Base-by-base conservation (phyloP, 257 asterid species). In the Scutellaria galericulata region DNA sequence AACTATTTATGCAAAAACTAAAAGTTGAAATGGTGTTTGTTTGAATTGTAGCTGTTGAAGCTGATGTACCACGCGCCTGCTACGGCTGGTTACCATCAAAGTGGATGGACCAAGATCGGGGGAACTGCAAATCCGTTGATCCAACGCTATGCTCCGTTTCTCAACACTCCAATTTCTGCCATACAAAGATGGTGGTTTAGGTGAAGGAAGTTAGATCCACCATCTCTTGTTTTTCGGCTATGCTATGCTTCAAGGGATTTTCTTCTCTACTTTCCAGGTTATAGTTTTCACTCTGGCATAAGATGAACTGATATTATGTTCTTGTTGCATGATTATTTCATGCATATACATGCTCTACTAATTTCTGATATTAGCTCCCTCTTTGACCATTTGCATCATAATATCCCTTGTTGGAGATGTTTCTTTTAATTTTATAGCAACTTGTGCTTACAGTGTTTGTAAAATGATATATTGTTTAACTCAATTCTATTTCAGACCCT, bases 21-120 rank as follows among this genome's bases (percentile, higher is more conserved):
- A 69, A 71, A 10, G 66, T 47, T 71, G 40, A 55, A 31, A 39
- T 9, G 66, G 59, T 51, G 59, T 15, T 68, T 64, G n/a, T 20
- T 41, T 39, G 20, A 37, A 22, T 64, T 65, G 84, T 84, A 93
- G 97, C 89, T 94, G 20, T 76, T 95, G 84, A 92, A 92, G 89
- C 95, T 92, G 50, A 95, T 95, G 97, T 95, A 92, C 80, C 86
- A 88, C 18, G 91, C 97, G 74, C 97, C 97, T n/a, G 88, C 90
- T 35, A 89, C 96, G 66, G 96, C 90, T 48, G 75, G 90, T 72
- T 91, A 89, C 80, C 97, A 94, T 79, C 97, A 85, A 83, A 91
- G 93, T 82, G 83, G 75, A 37, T 94, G 99, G 99, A 80, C 95
- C 35, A 94, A 73, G 82, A 94, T 94, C n/a, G 89, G 90, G 74